Evolutionary conservation across 2,329 filamentous ascomycete species (phyloP), one percentile per base, ranked within the genome.

Genomic region (Claviceps sp.): DNA sequence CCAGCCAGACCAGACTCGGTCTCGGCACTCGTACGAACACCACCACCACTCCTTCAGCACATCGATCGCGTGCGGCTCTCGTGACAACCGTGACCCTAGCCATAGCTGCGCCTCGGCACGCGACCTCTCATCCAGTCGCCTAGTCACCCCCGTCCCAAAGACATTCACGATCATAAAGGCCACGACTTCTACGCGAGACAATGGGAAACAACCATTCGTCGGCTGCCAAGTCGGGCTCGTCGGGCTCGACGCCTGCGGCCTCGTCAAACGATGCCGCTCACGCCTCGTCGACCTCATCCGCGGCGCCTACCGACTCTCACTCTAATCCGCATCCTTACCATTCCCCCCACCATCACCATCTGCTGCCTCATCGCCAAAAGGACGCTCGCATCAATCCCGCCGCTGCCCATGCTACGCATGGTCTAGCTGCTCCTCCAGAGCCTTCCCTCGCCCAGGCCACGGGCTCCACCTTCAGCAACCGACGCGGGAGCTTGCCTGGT

Each of bases 361-460:
- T 54, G n/a, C 46, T 59, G 61, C 55, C 42, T 48, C 62, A 60
- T 55, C 64, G 63, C 55, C 64, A 63, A 55, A 68, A 71, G 50
- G 65, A 67, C 56, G 59, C 61, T 38, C 63, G 65, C 65, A 75
- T 76, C 61, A 76, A 76, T 61, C 75, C 78, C 61, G 71, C 76
- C 61, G 71, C 77, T 54, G 72, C 77, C 57, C 76, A 79, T 57
- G 70, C 72, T 56, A 70, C 73, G 54, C 76, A 78, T 58, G 73
- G 77, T 57, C 76, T 74, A 54, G 75, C 74, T 59, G 79, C 76
- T 52, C 78, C 79, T 48, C 80, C 80, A 54, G 80, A 83, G 67
- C 73, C 76, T 50, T 82, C 80, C 49, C 73, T 79, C 56, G 74
- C 79, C 57, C 78, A 80, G 65, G 79, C 79, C 49, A 73, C 77